Conservation (phyloP, 1,284 basidiomycete genomes). For the Vanrija sp. region DNA sequence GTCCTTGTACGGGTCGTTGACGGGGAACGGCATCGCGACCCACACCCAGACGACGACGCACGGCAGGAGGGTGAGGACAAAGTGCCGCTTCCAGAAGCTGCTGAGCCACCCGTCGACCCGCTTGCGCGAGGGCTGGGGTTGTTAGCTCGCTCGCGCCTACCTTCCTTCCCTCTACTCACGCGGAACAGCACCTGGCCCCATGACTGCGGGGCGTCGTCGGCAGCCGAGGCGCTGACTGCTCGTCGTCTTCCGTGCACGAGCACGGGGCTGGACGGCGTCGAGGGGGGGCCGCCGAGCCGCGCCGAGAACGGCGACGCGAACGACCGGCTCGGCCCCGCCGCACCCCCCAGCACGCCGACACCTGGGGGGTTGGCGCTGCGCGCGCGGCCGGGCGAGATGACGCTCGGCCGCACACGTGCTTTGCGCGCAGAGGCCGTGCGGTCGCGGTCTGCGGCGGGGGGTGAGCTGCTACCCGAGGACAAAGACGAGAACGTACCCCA, state of each 20-base stretch:
- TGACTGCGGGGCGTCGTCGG: constrained; percentile 17
- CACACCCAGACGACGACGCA: constrained; percentile 55
- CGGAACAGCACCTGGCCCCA: constrained; percentile 37
- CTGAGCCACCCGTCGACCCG: constrained; percentile 52
- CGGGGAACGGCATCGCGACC: constrained; percentile 56
- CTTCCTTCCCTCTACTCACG: constrained; percentile 15
- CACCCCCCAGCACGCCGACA: no score
- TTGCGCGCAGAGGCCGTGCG: constrained; percentile 29
- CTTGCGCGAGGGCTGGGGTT: constrained; percentile 38
- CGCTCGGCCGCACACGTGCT: constrained; percentile 12
- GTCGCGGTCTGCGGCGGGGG: constrained; percentile 16
- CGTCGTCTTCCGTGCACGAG: background rate
- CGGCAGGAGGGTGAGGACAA: constrained; percentile 52
- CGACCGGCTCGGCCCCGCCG: background rate
- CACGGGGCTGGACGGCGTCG: background rate
- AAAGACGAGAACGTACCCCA: constrained; percentile 36
- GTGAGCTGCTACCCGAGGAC: no score
- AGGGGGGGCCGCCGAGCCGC: background rate
- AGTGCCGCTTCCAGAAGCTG: constrained; percentile 54
- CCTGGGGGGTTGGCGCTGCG: background rate
- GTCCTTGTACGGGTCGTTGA: constrained; percentile 51
- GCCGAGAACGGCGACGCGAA: background rate
- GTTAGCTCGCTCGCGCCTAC: background rate
- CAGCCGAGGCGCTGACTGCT: constrained; percentile 19
- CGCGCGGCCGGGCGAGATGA: background rate